Evolutionary conservation across 495 filamentous ascomycete species (phyloP).

Genomic region (Talaromyces proteolyticus): DNA sequence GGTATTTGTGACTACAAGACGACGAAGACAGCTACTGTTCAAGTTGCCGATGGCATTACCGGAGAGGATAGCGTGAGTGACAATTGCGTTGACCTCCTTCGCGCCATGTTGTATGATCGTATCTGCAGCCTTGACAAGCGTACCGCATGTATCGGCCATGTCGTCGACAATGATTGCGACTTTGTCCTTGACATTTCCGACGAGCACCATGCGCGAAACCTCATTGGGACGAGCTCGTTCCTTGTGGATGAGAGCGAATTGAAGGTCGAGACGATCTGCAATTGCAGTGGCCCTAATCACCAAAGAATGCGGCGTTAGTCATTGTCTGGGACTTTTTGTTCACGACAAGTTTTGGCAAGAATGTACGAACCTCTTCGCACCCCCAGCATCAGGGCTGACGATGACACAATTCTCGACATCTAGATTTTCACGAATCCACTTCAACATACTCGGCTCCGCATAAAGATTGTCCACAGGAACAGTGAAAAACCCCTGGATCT

Average conservation of each 20-base stretch:
- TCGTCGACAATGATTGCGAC: constrained; percentile 77
- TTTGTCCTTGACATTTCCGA: constrained; percentile 55
- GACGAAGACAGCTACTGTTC: constrained; percentile 70
- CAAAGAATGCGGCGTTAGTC: constrained; percentile 6
- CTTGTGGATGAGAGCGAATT: constrained; percentile 99
- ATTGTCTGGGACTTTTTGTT: no score
- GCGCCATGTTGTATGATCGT: constrained; percentile 89
- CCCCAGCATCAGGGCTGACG: constrained; percentile 93
- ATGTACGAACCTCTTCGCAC: constrained; percentile 77
- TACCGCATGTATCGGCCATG: constrained; percentile 90
- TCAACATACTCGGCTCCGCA: constrained; percentile 86
- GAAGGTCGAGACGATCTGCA: constrained; percentile 87
- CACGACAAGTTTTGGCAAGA: no score
- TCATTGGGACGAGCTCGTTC: constrained; percentile 93
- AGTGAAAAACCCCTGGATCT: constrained; percentile 89
- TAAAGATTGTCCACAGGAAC: constrained; percentile 97
- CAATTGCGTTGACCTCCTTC: constrained; percentile 82
- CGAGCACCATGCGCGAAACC: constrained; percentile 89
- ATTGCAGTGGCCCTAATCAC: constrained; percentile 78
- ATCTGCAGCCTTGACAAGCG: constrained; percentile 86
- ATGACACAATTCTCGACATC: constrained; percentile 82
- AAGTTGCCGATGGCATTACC: constrained; percentile 88
- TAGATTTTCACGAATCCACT: constrained; percentile 86
- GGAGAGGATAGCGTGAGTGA: constrained; percentile 91
- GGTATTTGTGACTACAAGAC: constrained; percentile 94